Conservation (phyloP, 164 flowering plant species). For the Vitis amurensis region DNA sequence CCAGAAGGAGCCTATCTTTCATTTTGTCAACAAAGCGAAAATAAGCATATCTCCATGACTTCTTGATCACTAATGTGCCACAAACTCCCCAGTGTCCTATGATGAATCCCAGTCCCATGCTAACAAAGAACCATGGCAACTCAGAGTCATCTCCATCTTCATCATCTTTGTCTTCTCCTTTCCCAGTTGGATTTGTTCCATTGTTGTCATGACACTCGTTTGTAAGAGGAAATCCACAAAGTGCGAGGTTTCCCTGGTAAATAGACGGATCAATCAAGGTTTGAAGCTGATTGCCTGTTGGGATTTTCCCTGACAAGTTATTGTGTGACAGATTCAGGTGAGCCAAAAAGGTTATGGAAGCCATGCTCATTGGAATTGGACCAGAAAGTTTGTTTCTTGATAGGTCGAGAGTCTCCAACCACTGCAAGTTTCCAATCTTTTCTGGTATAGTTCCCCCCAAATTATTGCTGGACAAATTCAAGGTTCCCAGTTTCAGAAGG, state of each 20-base stretch:
- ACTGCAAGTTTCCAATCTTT: too few species aligned
- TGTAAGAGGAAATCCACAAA: too few species aligned
- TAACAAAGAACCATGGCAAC: constrained; percentile 1
- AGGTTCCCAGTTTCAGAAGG: constrained; percentile 12
- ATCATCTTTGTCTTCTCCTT: background rate
- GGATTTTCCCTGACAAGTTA: too few species aligned
- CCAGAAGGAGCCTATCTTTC: background rate
- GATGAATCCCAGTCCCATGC: constrained; percentile 4
- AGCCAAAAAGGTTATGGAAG: constrained; percentile 12
- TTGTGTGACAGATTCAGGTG: constrained; percentile 35
- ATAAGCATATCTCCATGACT: constrained; percentile 1
- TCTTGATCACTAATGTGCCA: constrained; percentile 8
- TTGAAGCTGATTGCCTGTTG: too few species aligned
- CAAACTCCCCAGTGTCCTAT: constrained; percentile 16
- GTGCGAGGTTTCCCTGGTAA: too few species aligned
- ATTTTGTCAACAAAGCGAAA: background rate
- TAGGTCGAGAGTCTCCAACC: constrained; percentile 29
- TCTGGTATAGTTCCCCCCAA: constrained; percentile 27
- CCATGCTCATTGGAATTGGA: constrained; percentile 22
- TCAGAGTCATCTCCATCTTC: background rate
- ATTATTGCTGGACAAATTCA: constrained; percentile 36
- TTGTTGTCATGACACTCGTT: too few species aligned
- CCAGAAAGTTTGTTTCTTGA: constrained; percentile 31
- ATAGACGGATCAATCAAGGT: too few species aligned
- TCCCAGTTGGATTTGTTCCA: background rate